A percentile compares a stretch with the other conserved stretches of the same genome.
Evolutionary conservation across 257 asterid species (phyloP).

Genomic region (Perilla frutescens): DNA sequence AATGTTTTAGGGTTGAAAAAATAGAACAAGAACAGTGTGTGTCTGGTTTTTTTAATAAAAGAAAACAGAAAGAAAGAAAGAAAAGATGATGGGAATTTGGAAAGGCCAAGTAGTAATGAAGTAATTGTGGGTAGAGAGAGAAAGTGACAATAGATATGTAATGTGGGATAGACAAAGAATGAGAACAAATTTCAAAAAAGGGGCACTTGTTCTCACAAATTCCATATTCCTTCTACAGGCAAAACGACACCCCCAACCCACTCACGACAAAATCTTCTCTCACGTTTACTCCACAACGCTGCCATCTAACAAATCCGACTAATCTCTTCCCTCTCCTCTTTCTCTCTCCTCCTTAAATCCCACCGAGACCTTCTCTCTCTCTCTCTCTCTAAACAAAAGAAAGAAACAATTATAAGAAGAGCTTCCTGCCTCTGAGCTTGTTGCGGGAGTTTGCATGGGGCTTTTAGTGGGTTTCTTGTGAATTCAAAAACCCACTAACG

Average conservation of each 20-base stretch:
- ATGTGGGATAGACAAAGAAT: constrained; percentile 40
- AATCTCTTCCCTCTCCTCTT: constrained; percentile 27
- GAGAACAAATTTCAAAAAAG: constrained; percentile 44
- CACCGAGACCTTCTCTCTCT: constrained; percentile 29
- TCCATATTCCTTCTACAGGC: constrained; percentile 70
- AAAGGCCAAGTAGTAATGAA: neutral
- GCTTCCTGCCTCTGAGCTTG: constrained; percentile 7
- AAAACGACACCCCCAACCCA: constrained; percentile 52
- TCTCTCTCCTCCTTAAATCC: constrained; percentile 36
- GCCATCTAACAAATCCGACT: constrained; percentile 46
- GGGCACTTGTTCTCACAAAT: constrained; percentile 78
- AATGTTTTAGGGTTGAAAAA: neutral
- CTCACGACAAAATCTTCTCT: constrained; percentile 60
- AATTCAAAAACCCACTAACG: constrained; percentile 42
- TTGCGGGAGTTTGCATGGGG: constrained; percentile 37
- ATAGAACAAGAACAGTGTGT: neutral
- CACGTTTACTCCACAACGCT: constrained; percentile 63
- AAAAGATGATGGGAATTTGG: constrained; percentile 19
- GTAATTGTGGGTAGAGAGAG: constrained; percentile 10
- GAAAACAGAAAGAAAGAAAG: neutral
- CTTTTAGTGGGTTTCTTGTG: constrained; percentile 39
- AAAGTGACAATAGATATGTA: constrained; percentile 47
- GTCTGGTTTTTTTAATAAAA: too few relatives aligned
- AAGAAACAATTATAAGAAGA: neutral
- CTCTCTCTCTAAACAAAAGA: neutral